Evolutionary conservation across 73 alveolate genomes (phyloP).

Genomic region (Uronychia setigera): DNA sequence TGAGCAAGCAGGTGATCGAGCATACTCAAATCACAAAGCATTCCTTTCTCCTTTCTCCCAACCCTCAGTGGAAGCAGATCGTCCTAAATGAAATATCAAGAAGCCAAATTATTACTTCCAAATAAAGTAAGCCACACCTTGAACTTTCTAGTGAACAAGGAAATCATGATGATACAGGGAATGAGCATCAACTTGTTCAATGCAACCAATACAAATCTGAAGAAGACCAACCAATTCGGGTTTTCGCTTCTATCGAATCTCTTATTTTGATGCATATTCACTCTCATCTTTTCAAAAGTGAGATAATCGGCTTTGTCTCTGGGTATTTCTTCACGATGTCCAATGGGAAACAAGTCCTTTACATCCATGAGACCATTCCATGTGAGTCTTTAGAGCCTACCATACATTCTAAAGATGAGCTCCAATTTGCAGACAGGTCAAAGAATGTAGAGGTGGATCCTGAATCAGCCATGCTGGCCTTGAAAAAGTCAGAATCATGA

Average conservation of each 20-base stretch:
- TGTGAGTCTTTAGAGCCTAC: slow-evolving; percentile 2
- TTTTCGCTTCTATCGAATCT: slow-evolving; percentile 25
- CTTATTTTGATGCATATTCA: slow-evolving; percentile 36
- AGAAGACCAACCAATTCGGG: slow-evolving; percentile 9
- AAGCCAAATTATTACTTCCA: neutral
- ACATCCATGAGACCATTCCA: slow-evolving; percentile 41
- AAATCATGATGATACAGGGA: neutral
- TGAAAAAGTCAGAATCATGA: slow-evolving; percentile 17
- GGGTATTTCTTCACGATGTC: slow-evolving; percentile 26
- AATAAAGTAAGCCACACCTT: neutral
- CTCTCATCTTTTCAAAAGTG: slow-evolving; percentile 40
- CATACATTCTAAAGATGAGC: neutral
- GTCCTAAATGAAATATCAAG: neutral
- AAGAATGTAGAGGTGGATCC: slow-evolving; percentile 55
- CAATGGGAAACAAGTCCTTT: slow-evolving; percentile 10
- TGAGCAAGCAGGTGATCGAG: neutral
- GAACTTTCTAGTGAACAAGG: neutral
- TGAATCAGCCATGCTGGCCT: slow-evolving; percentile 16
- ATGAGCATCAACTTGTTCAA: slow-evolving; percentile 24
- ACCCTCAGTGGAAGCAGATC: neutral
- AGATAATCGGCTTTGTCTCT: slow-evolving; percentile 48
- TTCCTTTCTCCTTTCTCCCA: neutral
- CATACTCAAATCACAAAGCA: neutral
- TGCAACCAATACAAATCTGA: slow-evolving; percentile 15
- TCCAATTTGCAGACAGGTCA: slow-evolving; percentile 31